Conservation (phyloP, 768 basidiomycete genomes). For the Galerina sulciceps region DNA sequence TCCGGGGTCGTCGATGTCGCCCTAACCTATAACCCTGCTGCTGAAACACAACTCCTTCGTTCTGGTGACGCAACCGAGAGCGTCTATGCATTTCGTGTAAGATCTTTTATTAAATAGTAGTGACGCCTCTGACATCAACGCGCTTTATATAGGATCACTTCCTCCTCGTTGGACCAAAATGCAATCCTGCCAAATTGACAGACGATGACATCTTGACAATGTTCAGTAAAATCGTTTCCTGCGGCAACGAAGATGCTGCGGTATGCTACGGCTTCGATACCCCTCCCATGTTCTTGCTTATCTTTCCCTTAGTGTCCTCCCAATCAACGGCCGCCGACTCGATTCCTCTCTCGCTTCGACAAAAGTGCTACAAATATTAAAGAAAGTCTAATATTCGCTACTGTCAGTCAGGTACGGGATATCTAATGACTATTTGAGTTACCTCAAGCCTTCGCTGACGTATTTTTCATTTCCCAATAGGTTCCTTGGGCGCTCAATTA, state of each 20-base stretch:
- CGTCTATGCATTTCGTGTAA: conserved; percentile 50
- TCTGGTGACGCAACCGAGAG: conserved; percentile 34
- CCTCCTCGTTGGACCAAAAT: conserved; percentile 48
- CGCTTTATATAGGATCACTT: conserved; percentile 49
- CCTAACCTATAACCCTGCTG: conserved; percentile 56
- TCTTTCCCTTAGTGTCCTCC: conserved; percentile 25
- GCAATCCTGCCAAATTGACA: conserved; percentile 47
- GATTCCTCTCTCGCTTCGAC: conserved; percentile 60
- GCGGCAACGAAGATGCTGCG: conserved; percentile 45
- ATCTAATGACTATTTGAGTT: neutral
- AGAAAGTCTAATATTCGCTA: conserved; percentile 51
- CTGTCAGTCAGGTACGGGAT: conserved; percentile 48
- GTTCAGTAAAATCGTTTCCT: conserved; percentile 51
- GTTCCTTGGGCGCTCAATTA: conserved; percentile 58
- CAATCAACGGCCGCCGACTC: conserved; percentile 38
- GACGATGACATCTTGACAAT: conserved; percentile 40
- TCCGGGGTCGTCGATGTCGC: conserved; percentile 50
- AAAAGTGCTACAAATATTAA: conserved; percentile 66
- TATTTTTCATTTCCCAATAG: conserved; percentile 26
- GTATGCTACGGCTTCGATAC: conserved; percentile 27
- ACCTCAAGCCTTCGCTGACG: neutral
- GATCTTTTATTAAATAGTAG: conserved; percentile 12
- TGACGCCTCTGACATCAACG: neutral
- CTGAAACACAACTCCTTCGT: conserved; percentile 42
- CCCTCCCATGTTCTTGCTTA: neutral